Evolutionary conservation across 805 yeast genomes (phyloP), one percentile per base, ranked within the genome.

Genomic region (Zygotorulaspora sp.): DNA sequence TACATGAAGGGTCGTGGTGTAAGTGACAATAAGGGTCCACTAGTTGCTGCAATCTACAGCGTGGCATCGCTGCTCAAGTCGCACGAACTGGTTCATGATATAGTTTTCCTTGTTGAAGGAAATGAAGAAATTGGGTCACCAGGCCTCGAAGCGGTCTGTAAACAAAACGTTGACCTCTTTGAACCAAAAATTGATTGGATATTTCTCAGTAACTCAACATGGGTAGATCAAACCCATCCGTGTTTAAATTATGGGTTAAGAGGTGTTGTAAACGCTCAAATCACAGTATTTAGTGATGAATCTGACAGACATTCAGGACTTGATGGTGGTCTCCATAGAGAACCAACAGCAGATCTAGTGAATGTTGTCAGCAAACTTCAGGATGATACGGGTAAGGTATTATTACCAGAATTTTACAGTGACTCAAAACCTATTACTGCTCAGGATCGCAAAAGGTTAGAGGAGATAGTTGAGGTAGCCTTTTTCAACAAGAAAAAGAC

Each of bases 251-350:
- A 90, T 62, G 98, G 98, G 0, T 68, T 92, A 40, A 72, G 98
- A 56, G 98, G 98, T 35, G 90, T 89, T 2, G 70, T 92, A 16
- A 83, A 88, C 61, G 82, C 86, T 1, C 69, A 78, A n/a, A 74
- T 92, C 2, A 77, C 76, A 23, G 70, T 92, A 8, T 66, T 68
- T 40, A 77, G 88, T 35, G 89, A 80, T 47, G 72, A 72, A 42
- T 95, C 94, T 1, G 97, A 92, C 59, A 68, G 95, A 41, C 98
- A 92, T 57, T 86, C 97, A 0, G 98, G 98, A 45, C 92, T 92
- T 7, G 94, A 88, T 63, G 98, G 98, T 35, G 97, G 97, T 42
- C 80, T 83, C 6, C 75, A 77, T 44, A 72, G 83, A 40, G 98
- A 90, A 52, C 97, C 98, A 2, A 80, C 94, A 0, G 76, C 85